Evolutionary conservation across 176 grass and related monocot species (phyloP), one percentile per base, ranked within the genome.

Genomic region (Dactylis glomerata): DNA sequence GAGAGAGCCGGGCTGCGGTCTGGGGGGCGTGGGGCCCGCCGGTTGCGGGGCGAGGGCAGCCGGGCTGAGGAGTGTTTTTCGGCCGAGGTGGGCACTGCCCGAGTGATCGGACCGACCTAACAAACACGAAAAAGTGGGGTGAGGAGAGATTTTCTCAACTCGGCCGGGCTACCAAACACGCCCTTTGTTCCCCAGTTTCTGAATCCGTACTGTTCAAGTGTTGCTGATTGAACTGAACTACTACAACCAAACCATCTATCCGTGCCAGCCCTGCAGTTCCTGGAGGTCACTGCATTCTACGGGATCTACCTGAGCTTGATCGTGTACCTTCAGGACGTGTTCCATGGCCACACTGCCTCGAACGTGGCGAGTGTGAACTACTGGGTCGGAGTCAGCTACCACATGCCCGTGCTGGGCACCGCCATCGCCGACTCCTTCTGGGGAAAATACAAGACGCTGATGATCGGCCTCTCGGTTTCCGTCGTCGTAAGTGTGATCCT

Each of bases 311-410:
- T 82, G 71, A 92, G 84, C 90, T 63, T 95, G 15, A 69, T 95
- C 10, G 90, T 95, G 32, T 96, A 96, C 68, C 86, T 96, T 31
- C 83, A 90, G 19, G 87, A 87, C 5, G 82, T 93, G 77, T 89
- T 96, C 28, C 91, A 91, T 59, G 86, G 91, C 2, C 55, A 83
- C 47, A 89, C 51, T 26, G 91, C 94, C 67, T 87, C 94, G 31
- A 96, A 89, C 33, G 94, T 91, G 68, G 67, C 91, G 22, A 52
- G 83, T 14, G 94, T 93, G 75, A 67, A 45, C 32, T 52, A 68
- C 2, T 96, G 94, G 91, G 73, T 51, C 7, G 94, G 86, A 51
- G 83, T 69, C 0, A 91, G 76, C 84, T 96, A 87, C 85, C 77
- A 91, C 40, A 88, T 91, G 83, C 86, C 94, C 49, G 17, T 96